A percentile compares a stretch with the other conserved stretches of the same genome.
Evolutionary conservation across 2,329 filamentous ascomycete species (phyloP).

Genomic region (Remersonia thermophila): DNA sequence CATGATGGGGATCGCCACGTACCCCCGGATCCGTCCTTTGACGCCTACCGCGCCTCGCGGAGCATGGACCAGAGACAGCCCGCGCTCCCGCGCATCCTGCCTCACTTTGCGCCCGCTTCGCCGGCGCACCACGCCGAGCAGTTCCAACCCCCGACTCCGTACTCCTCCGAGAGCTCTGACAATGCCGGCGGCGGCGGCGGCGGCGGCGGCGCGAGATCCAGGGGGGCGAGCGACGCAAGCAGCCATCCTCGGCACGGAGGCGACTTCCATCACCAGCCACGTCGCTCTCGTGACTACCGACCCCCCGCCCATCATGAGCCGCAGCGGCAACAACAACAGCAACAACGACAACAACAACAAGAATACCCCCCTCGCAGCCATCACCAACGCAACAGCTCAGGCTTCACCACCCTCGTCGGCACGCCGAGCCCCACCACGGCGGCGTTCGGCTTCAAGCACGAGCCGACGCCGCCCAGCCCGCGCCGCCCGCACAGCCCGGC

Average conservation of each 20-base stretch:
- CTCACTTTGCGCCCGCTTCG: constrained; percentile 8
- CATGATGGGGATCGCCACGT: no score
- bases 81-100: constrained; percentile 8
- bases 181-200: neutral
- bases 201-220: neutral
- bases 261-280: no score
- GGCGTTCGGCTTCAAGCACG: neutral
- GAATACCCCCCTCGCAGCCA: neutral
- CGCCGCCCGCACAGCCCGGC: no score
- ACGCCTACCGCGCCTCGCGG: neutral
- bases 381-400: constrained; percentile 11
- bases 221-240: no score
- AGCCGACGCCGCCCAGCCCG: neutral
- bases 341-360: no score
- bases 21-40: neutral
- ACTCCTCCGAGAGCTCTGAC: neutral
- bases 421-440: constrained; percentile 3
- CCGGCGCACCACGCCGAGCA: constrained; percentile 10
- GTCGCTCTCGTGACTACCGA: no score
- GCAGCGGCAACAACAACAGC: no score
- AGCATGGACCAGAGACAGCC: constrained; percentile 4
- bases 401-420: constrained; percentile 11
- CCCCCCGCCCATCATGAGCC: no score
- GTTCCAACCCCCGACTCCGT: constrained; percentile 4
- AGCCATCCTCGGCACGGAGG: no score